These are phyloP conservation scores for Pleurotus tuoliensis DNA, from an alignment of 768 basidiomycete genomes.

Conservation along the genomic window DNA sequence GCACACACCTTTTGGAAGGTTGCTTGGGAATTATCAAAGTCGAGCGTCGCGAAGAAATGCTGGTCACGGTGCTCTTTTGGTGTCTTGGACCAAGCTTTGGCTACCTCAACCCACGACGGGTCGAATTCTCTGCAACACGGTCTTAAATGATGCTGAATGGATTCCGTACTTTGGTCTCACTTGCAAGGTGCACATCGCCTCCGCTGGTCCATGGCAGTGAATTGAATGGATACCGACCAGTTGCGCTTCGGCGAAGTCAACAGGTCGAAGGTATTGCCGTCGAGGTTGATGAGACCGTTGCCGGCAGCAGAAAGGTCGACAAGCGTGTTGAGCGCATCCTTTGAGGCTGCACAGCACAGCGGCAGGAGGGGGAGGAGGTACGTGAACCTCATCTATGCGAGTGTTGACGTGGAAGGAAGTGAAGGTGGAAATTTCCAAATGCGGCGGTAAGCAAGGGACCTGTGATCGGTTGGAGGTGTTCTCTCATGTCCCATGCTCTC, in stretches of 20 bases:
- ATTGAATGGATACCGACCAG: constrained; percentile 84
- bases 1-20: constrained; percentile 77
- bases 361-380: constrained; percentile 25
- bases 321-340: constrained; percentile 46
- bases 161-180: constrained; percentile 41
- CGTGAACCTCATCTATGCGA: constrained; percentile 5
- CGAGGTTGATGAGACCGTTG: constrained; percentile 79
- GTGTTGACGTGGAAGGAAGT: constrained; percentile 25
- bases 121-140: constrained; percentile 66
- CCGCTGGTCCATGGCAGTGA: constrained; percentile 81
- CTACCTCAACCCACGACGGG: constrained; percentile 77
- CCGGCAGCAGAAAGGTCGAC: constrained; percentile 62
- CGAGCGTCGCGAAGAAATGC: constrained; percentile 91
- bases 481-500: constrained; percentile 70
- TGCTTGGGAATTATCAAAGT: constrained; percentile 73
- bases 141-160: neutral
- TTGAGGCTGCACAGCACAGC: constrained; percentile 27
- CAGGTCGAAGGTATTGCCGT: constrained; percentile 72
- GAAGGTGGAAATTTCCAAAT: constrained; percentile 4
- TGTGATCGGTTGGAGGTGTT: constrained; percentile 1
- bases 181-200: constrained; percentile 91
- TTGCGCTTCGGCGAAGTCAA: constrained; percentile 71
- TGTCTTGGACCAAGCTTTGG: constrained; percentile 74
- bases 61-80: constrained; percentile 58
- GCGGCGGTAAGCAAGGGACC: neutral